A percentile compares a stretch with the other conserved stretches of the same genome.
These are phyloP conservation scores for Wickerhamiella australiensis DNA, from an alignment of 805 yeast genomes.

Conservation along the genomic window DNA sequence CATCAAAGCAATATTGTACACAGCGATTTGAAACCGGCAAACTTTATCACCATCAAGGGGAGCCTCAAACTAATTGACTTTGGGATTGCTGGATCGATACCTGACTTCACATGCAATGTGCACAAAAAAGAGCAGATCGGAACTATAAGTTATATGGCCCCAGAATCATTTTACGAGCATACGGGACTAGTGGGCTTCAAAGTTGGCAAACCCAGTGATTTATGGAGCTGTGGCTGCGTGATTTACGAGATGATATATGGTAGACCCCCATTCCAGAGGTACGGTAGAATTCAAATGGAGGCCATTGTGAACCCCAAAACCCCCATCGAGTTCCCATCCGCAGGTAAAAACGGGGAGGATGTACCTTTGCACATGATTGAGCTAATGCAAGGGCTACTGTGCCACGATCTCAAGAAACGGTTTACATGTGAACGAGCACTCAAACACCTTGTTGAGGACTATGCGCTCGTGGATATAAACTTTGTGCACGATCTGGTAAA, in stretches of 20 bases:
- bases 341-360: neutral
- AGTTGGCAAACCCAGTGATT: slow-evolving; percentile 90
- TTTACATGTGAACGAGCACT: neutral
- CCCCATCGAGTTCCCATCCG: neutral
- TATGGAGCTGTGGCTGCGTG: slow-evolving; percentile 97
- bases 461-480: neutral
- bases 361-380: neutral
- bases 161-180: slow-evolving; percentile 72
- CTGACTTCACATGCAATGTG: slow-evolving; percentile 79
- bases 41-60: slow-evolving; percentile 51
- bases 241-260: slow-evolving; percentile 93
- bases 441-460: neutral
- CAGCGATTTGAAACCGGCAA: slow-evolving; percentile 60
- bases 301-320: neutral
- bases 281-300: slow-evolving; percentile 32
- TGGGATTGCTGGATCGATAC: slow-evolving; percentile 77
- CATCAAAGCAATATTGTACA: slow-evolving; percentile 79
- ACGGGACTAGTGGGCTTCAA: slow-evolving; percentile 39
- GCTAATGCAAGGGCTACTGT: neutral
- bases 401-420: neutral
- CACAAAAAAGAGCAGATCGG: slow-evolving; percentile 86
- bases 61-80: slow-evolving; percentile 78
- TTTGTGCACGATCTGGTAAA: neutral
- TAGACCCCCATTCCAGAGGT: slow-evolving; percentile 58
- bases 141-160: slow-evolving; percentile 96